Evolutionary conservation across 371 early-diverging fungal genomes (phyloP), one percentile per base, ranked within the genome.

Genomic region (Rhizopus stolonifer): DNA sequence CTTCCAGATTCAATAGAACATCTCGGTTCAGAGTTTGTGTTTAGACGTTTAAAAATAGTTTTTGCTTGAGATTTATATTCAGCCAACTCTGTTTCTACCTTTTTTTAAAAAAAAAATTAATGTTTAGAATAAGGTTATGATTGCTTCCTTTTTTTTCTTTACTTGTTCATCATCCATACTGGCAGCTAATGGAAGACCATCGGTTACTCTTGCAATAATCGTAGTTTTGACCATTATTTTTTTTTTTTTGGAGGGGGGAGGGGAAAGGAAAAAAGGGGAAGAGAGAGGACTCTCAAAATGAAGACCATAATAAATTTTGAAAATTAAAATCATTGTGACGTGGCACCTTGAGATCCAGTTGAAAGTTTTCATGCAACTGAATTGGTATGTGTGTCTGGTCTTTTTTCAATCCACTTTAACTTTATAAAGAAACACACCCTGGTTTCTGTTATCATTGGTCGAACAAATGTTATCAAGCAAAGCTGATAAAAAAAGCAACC

Each of bases 141-240:
- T n/a, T n/a, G n/a, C 8, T 45, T 23, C 13, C 17, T 42, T 1
- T 29, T 34, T 34, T 9, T 17, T 26, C 22, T 34, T 43, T 77
- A 90, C 94, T 89, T 95, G 93, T 44, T 95, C 95, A 69, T 98
- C 97, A 74, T 97, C 98, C 84, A 96, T 93, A 36, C 94, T 92
- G 11, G 96, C 97, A 29, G 98, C 97, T 56, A 98, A 79, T 2
- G 94, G 96, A 50, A 96, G 82, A 2, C 95, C 96, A 81, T 98
- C 98, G 9, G 87, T 82, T 24, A 96, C 85, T 58, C 98, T 86
- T 33, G 94, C 93, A 60, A 98, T 95, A 62, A 95, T 89, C 24
- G 95, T 94, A 9, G 95, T 89, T 60, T 88, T 86, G 43, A 98
- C 94, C 98, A 95, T 95, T n/a, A 19, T 47, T 23, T 21, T 31